These are phyloP conservation scores for Penicillium coprophilum DNA, from an alignment of 495 filamentous ascomycete species.

Conservation along the genomic window DNA sequence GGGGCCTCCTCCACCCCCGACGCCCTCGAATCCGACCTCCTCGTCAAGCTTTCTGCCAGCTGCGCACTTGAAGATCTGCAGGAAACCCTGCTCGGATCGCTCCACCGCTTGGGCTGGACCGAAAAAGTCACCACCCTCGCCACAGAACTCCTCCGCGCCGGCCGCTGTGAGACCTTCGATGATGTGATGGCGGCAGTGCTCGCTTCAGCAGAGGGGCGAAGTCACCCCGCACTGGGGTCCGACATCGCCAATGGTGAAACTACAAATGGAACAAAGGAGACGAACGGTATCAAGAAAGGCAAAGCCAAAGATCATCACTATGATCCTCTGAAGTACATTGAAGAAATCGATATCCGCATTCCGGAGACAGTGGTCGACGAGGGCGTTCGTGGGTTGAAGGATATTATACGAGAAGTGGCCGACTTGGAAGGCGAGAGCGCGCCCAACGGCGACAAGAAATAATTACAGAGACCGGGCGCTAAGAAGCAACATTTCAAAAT, in stretches of 20 bases:
- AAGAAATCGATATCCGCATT: slow-evolving; percentile 44
- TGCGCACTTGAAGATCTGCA: slow-evolving; percentile 48
- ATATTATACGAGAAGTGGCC: slow-evolving; percentile 50
- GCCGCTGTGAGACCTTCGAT: slow-evolving; percentile 49
- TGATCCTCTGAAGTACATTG: slow-evolving; percentile 32
- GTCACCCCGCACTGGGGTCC: slow-evolving; percentile 32
- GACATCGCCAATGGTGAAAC: slow-evolving; percentile 21
- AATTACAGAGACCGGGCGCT: slow-evolving; percentile 2
- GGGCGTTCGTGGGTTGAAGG: slow-evolving; percentile 46
- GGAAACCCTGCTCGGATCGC: slow-evolving; percentile 40
- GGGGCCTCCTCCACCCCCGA: slow-evolving; percentile 29
- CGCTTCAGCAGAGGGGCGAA: slow-evolving; percentile 41
- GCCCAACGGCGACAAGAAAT: slow-evolving; percentile 34
- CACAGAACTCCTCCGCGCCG: slow-evolving; percentile 46
- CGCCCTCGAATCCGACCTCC: slow-evolving; percentile 48
- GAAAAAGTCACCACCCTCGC: slow-evolving; percentile 41
- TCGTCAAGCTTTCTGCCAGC: slow-evolving; percentile 42
- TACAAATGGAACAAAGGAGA: slow-evolving; percentile 26
- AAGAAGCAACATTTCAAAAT: slow-evolving; percentile 7
- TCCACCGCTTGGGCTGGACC: slow-evolving; percentile 46
- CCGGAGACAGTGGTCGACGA: slow-evolving; percentile 45
- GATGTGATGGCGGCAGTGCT: slow-evolving; percentile 47
- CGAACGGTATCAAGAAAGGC: slow-evolving; percentile 30
- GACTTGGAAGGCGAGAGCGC: slow-evolving; percentile 45
- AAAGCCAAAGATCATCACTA: slow-evolving; percentile 19